Base-by-base conservation (phyloP, 306 rosid species). In the Begonia peltatifolia region DNA sequence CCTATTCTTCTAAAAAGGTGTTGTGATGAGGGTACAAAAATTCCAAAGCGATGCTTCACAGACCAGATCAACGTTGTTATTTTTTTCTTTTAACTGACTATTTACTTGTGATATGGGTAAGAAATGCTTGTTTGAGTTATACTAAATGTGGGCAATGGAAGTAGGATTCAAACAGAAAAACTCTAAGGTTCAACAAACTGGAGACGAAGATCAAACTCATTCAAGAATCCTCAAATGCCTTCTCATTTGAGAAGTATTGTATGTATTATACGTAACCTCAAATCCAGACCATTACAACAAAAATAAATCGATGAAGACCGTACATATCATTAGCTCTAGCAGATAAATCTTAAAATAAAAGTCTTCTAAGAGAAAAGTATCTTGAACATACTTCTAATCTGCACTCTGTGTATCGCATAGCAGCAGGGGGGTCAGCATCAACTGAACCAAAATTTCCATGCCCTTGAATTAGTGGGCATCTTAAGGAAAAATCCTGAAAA, bases 331-430 rank as follows among this genome's bases (percentile, higher is more conserved):
- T 5, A 6, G 63, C 10, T 10, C 20, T 49, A 0, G 25, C 17
- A 14, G 2, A 50, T 17, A 50, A 9, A 50, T 14, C 17, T 15
- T 16, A 14, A 50, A 18, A 7, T 2, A 47, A 49, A 16, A 11
- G 17, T 15, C 11, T 50, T 36, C 50, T 14, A 50, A 53, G 44
- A 54, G 54, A 41, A 60, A 49, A 53, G 47, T 48, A 35, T 56
- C 11, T 50, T 46, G 11, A 46, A 73, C 86, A 47, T 79, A 90
- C 99, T 12, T 86, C 92, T 73, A 90, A 63, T 83, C 82, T 80
- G 75, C 95, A 90, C 70, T 90, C 99, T 35, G 99, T 90, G 81
- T 90, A 90, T 55, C 99, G 95, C 99, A 90, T 90, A 56, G 99
- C 99, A 69, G 99, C 99, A 48, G 99, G 72, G 64, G 99, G 99